Conservation (phyloP, 306 rosid genomes). For the Rubus idaeus region DNA sequence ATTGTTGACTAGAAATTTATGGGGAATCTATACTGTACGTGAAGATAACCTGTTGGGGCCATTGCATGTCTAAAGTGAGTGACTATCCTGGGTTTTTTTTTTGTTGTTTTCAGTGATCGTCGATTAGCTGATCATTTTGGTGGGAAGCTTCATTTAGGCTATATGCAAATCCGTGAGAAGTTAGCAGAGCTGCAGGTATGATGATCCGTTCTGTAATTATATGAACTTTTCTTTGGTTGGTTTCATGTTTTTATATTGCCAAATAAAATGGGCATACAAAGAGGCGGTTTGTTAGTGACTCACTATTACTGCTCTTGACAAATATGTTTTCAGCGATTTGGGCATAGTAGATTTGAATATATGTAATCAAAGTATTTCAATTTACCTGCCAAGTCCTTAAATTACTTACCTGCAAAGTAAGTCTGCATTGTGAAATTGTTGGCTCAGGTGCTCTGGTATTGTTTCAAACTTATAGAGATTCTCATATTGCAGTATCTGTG, state of each 20-base stretch:
- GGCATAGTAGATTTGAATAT: not conserved
- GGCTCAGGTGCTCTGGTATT: constrained; percentile 51
- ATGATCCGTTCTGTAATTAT: constrained; percentile 20
- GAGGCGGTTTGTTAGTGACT: not conserved
- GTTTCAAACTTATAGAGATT: constrained; percentile 40
- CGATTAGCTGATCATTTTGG: constrained; percentile 99
- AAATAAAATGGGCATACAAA: not conserved
- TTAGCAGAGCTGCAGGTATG: constrained; percentile 88
- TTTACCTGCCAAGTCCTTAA: constrained; percentile 11
- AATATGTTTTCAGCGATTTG: not conserved
- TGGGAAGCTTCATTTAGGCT: constrained; percentile 98
- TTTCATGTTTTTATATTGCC: not conserved
- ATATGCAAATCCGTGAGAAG: constrained; percentile 98
- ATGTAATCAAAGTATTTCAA: constrained; percentile 1
- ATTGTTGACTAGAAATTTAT: constrained; percentile 58
- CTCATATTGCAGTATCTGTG: constrained; percentile 38
- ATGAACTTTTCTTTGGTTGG: constrained; percentile 5
- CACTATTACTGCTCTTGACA: not conserved
- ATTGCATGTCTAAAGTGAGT: constrained; percentile 29
- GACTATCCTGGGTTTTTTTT: constrained; percentile 35
- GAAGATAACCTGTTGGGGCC: constrained; percentile 22
- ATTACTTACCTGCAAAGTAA: constrained; percentile 15
- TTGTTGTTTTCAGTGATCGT: constrained; percentile 79
- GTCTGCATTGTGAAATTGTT: constrained; percentile 33
- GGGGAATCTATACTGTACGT: constrained; percentile 44